phyloP scores from a whole-genome alignment of 108 stramenopile genomes.

The Skeletonema potamos region DNA sequence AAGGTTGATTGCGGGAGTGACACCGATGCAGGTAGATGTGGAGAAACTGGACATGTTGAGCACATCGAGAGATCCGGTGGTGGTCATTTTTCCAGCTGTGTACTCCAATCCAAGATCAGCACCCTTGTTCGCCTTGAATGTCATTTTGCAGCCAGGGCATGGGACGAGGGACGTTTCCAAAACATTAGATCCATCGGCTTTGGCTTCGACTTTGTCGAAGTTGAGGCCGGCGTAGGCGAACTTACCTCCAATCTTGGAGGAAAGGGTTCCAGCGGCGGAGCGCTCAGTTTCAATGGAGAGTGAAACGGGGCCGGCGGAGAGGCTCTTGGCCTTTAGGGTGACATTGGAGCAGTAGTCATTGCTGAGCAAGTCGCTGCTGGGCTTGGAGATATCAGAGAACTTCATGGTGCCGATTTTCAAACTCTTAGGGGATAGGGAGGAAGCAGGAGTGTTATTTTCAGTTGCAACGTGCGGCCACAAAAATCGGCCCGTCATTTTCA shows the following conservation, averaged over 20 bases:
- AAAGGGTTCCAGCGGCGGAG: constrained; percentile 66
- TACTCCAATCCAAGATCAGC: constrained; percentile 88
- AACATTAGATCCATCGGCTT: constrained; percentile 81
- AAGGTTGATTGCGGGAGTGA: constrained; percentile 75
- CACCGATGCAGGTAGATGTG: constrained; percentile 76
- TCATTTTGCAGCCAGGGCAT: constrained; percentile 73
- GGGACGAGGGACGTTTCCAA: constrained; percentile 84
- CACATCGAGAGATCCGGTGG: constrained; percentile 81
- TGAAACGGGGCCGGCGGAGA: constrained; percentile 77
- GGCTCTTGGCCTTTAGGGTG: constrained; percentile 86
- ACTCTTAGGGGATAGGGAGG: background rate
- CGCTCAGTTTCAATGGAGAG: constrained; percentile 89
- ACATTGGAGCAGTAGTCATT: constrained; percentile 87
- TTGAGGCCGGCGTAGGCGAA: constrained; percentile 88
- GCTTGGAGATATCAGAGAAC: constrained; percentile 85
- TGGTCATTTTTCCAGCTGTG: constrained; percentile 74
- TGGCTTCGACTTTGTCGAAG: constrained; percentile 87
- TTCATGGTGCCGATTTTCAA: constrained; percentile 64
- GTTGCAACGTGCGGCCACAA: background rate
- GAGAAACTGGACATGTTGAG: constrained; percentile 80
- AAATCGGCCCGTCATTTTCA: background rate
- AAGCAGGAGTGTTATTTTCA: background rate
- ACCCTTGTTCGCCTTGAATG: constrained; percentile 91
- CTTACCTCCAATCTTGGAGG: constrained; percentile 87
- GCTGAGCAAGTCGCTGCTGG: constrained; percentile 79